Evolutionary conservation across 2,329 filamentous ascomycete species (phyloP), one percentile per base, ranked within the genome.

Genomic region (Cryoendolithus antarcticus): DNA sequence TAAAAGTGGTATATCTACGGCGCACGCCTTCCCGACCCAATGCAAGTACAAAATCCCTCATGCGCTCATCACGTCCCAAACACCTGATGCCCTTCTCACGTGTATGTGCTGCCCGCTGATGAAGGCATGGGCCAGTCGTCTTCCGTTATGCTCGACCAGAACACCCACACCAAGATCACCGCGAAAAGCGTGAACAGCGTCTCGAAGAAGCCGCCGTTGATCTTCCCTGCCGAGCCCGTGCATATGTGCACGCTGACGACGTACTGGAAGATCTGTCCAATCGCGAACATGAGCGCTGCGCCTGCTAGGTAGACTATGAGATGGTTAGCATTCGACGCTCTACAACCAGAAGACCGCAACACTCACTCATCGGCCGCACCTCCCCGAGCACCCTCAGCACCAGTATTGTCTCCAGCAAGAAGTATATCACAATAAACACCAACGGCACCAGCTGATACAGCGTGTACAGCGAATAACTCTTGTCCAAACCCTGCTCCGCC

Each of bases 61-160:
- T 19, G 15, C 15, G 15, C 15, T 19, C 15, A 19, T 19, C 15
- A 19, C 15, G 15, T 19, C 15, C 15, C 15, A 19, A 19, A 19
- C 15, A 19, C 15, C 15, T 19, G 15, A 19, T 19, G 15, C 15
- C 15, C 15, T 19, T 19, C 34, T 39, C 32, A 55, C 13, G 58
- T 59, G 48, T 66, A 66, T 27, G 59, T 54, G 46, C 58, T 63
- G 6, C 57, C 56, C 2, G 58, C 58, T 27, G 55, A 52, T 5
- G 57, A 55, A n/a, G 71, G 67, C 60, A 74, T 69, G 2, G 88
- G 86, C 91, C 91, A 98, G 67, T 95, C 89, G 55, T 98, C 91
- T 64, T 98, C 91, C 10, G 91, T 98, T 54, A 98, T 98, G 65
- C 86, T 95, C 34, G 86, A 93, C 91, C 91, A 98, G 70, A 98